Percentiles rank a stretch among this genome's conserved stretches.
Evolutionary conservation across 257 asterid species (phyloP).

Genomic region (Prunella vulgaris): DNA sequence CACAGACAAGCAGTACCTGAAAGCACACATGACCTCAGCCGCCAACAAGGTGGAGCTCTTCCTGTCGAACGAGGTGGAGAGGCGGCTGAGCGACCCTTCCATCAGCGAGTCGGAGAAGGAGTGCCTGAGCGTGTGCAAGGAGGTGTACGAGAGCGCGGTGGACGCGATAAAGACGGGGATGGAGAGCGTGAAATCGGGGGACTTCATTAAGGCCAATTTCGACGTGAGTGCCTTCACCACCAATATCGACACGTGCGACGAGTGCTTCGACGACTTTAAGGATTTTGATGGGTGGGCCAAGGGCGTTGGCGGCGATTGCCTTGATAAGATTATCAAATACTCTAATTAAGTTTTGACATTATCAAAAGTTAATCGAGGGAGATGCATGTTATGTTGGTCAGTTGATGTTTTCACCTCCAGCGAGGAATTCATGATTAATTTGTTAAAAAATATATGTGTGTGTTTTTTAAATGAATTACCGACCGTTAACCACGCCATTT

Average conservation of each 20-base stretch:
- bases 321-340: slow-evolving; percentile 21
- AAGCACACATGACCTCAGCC: slow-evolving; percentile 23
- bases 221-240: slow-evolving; percentile 33
- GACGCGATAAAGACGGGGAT: slow-evolving; percentile 30
- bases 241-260: slow-evolving; percentile 34
- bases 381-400: background rate
- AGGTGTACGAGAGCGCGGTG: slow-evolving; percentile 26
- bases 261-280: slow-evolving; percentile 23
- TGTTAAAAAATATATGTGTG: too few species aligned
- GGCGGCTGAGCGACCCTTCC: slow-evolving; percentile 10
- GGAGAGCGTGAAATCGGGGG: slow-evolving; percentile 25
- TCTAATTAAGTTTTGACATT: background rate
- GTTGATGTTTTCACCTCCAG: background rate
- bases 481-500: background rate
- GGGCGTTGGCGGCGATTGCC: slow-evolving; percentile 27
- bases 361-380: background rate
- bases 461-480: background rate
- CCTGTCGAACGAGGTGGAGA: slow-evolving; percentile 22
- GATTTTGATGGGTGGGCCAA: slow-evolving; percentile 30
- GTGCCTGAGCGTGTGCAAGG: slow-evolving; percentile 28
- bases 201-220: slow-evolving; percentile 32
- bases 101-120: background rate
- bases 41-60: slow-evolving; percentile 20
- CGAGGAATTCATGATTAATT: background rate
- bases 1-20: slow-evolving; percentile 8